A percentile compares a stretch with the other conserved stretches of the same genome.
These are phyloP conservation scores for Thozetella sp. DNA, from an alignment of 495 filamentous ascomycete species.

Conservation along the genomic window DNA sequence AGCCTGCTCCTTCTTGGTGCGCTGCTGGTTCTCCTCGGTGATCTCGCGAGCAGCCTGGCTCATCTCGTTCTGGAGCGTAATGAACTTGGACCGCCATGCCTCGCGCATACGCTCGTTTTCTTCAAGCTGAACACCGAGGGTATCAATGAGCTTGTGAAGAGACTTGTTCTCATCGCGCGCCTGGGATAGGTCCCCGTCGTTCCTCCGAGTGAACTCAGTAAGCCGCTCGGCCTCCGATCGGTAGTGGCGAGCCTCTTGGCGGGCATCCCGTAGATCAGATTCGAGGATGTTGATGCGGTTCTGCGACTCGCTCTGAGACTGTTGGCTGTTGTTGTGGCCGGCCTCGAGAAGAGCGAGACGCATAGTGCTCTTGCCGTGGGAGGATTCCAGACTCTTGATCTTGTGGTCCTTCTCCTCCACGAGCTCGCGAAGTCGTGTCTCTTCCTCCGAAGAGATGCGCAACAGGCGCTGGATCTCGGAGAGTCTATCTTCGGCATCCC, in stretches of 20 bases:
- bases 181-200: slow-evolving; percentile 38
- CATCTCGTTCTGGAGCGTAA: slow-evolving; percentile 84
- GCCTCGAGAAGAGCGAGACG: slow-evolving; percentile 64
- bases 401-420: slow-evolving; percentile 64
- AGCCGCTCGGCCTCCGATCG: slow-evolving; percentile 48
- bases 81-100: slow-evolving; percentile 76
- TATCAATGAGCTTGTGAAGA: slow-evolving; percentile 66
- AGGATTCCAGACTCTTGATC: slow-evolving; percentile 44
- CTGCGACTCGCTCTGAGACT: slow-evolving; percentile 65
- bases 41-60: slow-evolving; percentile 73
- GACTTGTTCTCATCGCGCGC: slow-evolving; percentile 47
- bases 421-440: slow-evolving; percentile 68
- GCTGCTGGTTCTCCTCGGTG: slow-evolving; percentile 75
- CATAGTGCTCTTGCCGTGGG: slow-evolving; percentile 53
- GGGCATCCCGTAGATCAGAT: slow-evolving; percentile 45
- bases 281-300: slow-evolving; percentile 49
- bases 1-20: slow-evolving; percentile 72
- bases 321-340: slow-evolving; percentile 63
- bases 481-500: slow-evolving; percentile 72
- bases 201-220: slow-evolving; percentile 36
- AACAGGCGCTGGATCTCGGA: slow-evolving; percentile 71
- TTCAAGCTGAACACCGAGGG: slow-evolving; percentile 74
- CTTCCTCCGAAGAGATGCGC: slow-evolving; percentile 68
- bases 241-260: slow-evolving; percentile 50
- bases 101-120: slow-evolving; percentile 81